Base-by-base conservation (phyloP, 805 yeast genomes). In the Ogataea methanolica region DNA sequence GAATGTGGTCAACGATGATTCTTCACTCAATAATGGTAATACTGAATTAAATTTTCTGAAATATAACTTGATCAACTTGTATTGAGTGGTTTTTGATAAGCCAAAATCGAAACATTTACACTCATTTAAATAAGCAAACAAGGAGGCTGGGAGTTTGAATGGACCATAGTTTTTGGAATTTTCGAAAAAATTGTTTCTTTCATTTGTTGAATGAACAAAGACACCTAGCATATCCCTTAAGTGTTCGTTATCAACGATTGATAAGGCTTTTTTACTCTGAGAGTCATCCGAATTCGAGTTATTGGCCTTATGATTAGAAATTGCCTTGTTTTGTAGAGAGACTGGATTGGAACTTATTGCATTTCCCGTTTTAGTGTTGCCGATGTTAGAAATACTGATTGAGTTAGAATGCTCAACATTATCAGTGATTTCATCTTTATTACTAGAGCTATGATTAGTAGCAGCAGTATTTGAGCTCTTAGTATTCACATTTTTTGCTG, bases 1-100 rank as follows among this genome's bases (percentile, higher is more conserved):
- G 61, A 72, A 48, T 53, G 61, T 47, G 57, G 68, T 64, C 67
- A 58, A 54, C 1, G 75, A 71, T 39, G 67, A 67, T 21, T 58
- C 59, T 55, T 69, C 72, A 51, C 70, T 69, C 5, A 75, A 55
- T 26, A 75, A 54, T 2, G 79, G 79, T 42, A 74, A 61, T 2
- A 72, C 49, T 16, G 65, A 56, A 55, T 74, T 73, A 12, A 73
- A 55, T 41, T 69, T 68, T 47, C 61, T 64, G 52, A 72, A 71
- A 54, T 70, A 75, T 2, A 73, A 52, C 38, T 63, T 57, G 36
- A 70, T 65, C 36, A 74, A 58, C 36, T 43, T 46, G 33, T 42
- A 52, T 23, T 54, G 58, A 15, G 44, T 38, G 6, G 22, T 38
- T 37, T 50, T 54, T 5, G 43, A 29, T 19, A 54, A 33, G 0